phyloP scores from a whole-genome alignment of 331 rosid species.

The Quercus lobata region DNA sequence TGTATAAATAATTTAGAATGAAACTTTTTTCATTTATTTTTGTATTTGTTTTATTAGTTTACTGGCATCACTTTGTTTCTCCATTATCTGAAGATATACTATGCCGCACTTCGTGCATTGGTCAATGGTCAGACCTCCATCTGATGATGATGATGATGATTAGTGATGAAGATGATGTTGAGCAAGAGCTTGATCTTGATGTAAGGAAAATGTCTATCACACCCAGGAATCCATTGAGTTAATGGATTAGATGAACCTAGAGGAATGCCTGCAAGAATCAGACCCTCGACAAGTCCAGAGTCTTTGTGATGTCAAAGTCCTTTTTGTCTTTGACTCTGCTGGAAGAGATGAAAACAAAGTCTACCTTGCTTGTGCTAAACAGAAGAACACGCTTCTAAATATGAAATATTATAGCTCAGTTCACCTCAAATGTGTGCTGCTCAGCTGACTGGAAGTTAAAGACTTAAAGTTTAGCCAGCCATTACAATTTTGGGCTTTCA shows the following conservation, averaged over 20 bases:
- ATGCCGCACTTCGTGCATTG: conserved; percentile 59
- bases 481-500: background rate
- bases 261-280: conserved; percentile 56
- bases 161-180: conserved; percentile 55
- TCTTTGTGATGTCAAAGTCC: conserved; percentile 18
- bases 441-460: background rate
- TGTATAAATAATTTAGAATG: too few species aligned
- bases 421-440: background rate
- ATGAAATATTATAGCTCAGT: too few species aligned
- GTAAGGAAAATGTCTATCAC: conserved; percentile 75
- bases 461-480: background rate
- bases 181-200: conserved; percentile 27
- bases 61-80: conserved; percentile 9
- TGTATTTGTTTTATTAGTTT: background rate
- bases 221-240: conserved; percentile 38
- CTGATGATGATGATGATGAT: conserved; percentile 32
- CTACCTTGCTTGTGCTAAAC: background rate
- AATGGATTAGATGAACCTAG: background rate
- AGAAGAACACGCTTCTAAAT: background rate
- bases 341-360: background rate
- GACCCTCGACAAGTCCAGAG: conserved; percentile 66
- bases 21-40: background rate
- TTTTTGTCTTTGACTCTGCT: background rate
- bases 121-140: conserved; percentile 69
- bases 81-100: conserved; percentile 36